phyloP scores from a whole-genome alignment of 495 filamentous ascomycete species.

The Bacidia rubella region DNA sequence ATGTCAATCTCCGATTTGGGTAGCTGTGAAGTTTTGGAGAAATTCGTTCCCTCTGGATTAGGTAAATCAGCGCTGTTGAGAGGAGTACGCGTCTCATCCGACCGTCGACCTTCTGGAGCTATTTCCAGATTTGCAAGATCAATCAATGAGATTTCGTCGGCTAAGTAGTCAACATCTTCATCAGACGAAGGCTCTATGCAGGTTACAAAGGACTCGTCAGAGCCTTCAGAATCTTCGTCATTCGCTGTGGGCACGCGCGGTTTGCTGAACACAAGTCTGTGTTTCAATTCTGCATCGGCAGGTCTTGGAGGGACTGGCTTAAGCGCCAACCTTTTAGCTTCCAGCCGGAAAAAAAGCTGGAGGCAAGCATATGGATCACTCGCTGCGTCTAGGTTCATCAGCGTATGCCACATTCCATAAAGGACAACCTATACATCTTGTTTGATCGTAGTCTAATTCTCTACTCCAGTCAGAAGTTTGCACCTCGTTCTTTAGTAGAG shows the following conservation, averaged over 20 bases:
- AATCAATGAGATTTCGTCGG: background rate
- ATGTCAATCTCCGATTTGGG: no score
- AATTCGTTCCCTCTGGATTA: no score
- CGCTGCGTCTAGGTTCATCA: conserved; percentile 50
- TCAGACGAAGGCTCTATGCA: background rate
- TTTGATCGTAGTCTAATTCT: conserved; percentile 47
- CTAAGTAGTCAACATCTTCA: background rate
- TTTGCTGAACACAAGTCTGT: conserved; percentile 41
- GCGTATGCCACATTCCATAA: background rate
- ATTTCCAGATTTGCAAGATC: background rate
- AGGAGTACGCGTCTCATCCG: background rate
- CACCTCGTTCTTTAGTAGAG: conserved; percentile 59
- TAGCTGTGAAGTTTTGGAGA: no score
- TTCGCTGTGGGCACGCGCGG: conserved; percentile 22
- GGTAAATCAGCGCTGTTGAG: no score
- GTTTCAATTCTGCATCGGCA: conserved; percentile 46
- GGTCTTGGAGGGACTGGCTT: conserved; percentile 58
- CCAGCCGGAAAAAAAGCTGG: conserved; percentile 55
- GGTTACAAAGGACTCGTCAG: conserved; percentile 13
- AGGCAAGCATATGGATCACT: conserved; percentile 71
- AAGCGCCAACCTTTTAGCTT: conserved; percentile 50
- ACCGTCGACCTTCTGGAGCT: background rate
- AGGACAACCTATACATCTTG: conserved; percentile 44
- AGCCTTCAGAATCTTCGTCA: conserved; percentile 20
- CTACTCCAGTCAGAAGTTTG: conserved; percentile 60